phyloP scores from a whole-genome alignment of 129 eudicot genomes.

The Calendula officinalis region DNA sequence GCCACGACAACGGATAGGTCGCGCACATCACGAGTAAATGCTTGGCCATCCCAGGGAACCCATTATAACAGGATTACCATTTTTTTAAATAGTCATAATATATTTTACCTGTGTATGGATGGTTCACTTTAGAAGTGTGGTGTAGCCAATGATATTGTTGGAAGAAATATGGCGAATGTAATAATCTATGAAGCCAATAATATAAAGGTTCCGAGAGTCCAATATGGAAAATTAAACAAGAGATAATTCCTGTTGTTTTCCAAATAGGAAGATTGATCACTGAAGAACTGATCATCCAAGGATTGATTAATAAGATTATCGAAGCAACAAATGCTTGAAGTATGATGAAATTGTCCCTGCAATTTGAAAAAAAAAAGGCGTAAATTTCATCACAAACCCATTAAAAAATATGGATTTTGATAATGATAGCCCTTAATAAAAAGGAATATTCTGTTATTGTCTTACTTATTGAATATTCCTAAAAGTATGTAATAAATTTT shows the following conservation, averaged over 20 bases:
- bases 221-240: conserved; percentile 55
- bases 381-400: too few relatives aligned
- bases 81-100: too few relatives aligned
- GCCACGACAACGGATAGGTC: too few relatives aligned
- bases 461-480: too few relatives aligned
- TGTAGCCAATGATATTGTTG: conserved; percentile 71
- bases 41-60: too few relatives aligned
- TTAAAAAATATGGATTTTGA: too few relatives aligned
- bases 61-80: too few relatives aligned
- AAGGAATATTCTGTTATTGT: too few relatives aligned
- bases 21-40: too few relatives aligned
- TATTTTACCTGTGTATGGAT: conserved; percentile 62
- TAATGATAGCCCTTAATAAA: too few relatives aligned
- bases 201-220: conserved; percentile 67
- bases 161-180: conserved; percentile 49
- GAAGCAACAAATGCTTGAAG: conserved; percentile 70
- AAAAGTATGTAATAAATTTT: too few relatives aligned
- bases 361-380: conserved; percentile 1
- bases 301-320: conserved; percentile 45
- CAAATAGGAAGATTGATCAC: conserved; percentile 53
- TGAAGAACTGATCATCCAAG: conserved; percentile 17
- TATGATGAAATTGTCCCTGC: conserved; percentile 76
- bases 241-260: conserved; percentile 49
- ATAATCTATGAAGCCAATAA: conserved; percentile 65
- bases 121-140: conserved; percentile 61